Evolutionary conservation across 495 filamentous ascomycete species (phyloP), one percentile per base, ranked within the genome.

Genomic region (Penicillium parvum): DNA sequence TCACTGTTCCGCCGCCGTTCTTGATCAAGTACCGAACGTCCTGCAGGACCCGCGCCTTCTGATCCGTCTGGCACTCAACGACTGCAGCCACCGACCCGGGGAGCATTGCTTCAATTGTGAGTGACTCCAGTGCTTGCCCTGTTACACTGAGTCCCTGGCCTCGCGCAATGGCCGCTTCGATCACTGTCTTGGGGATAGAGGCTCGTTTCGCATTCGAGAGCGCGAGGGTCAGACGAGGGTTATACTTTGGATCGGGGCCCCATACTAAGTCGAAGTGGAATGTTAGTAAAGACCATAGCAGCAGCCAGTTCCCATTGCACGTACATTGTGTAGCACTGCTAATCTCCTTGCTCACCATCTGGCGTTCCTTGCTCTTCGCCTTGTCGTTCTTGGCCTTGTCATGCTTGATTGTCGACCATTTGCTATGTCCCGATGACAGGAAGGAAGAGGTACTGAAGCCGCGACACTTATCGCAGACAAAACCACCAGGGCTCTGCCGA

Each of bases 371-470:
- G 59, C 64, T 72, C 55, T 70, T 75, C 9, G 57, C 65, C 58
- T 68, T 69, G 66, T 96, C 90, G 48, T 79, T 79, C 50, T 80
- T 84, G 27, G 78, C 86, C 64, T 99, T 99, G 66, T 90, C 87
- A 60, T 99, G 94, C 50, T 82, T 85, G 66, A 96, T 96, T 49
- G 90, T 92, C 25, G 88, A 86, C 92, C 92, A 99, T 59, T 85
- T 81, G 61, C 80, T 95, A 65, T 96, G 88, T 23, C 90, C 90
- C 32, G 85, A 85, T 21, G 64, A 64, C 5, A 71, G 49, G 4
- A 50, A 20, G 2, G 75, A 34, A 14, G 71, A 73, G 14, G 73
- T 73, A 20, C 73, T 69, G 57, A 90, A 83, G 38, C 50, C 46
- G 26, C 67, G 62, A 43, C 50, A 54, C 11, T 45, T 14, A 44